Evolutionary conservation across 306 rosid genomes (phyloP).

Genomic region (Vicia faba): DNA sequence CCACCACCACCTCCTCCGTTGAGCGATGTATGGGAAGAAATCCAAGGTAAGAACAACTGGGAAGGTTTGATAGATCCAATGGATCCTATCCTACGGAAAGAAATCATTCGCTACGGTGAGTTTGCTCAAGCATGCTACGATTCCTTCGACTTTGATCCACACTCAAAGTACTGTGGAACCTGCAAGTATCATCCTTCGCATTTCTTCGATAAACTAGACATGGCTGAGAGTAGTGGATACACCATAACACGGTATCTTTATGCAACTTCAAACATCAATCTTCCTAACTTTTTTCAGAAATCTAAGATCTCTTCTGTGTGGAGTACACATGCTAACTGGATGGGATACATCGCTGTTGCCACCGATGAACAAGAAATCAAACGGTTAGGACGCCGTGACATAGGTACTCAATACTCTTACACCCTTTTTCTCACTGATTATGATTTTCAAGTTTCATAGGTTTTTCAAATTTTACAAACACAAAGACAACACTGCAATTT

Average conservation of each 20-base stretch:
- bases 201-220: slow-evolving; percentile 52
- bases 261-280: slow-evolving; percentile 75
- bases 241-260: slow-evolving; percentile 63
- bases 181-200: slow-evolving; percentile 59
- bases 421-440: too few relatives aligned
- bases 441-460: too few relatives aligned
- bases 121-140: slow-evolving; percentile 65
- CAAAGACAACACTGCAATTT: too few relatives aligned
- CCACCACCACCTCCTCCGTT: slow-evolving; percentile 4
- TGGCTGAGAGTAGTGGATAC: slow-evolving; percentile 45
- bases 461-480: too few relatives aligned
- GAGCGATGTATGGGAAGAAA: slow-evolving; percentile 51
- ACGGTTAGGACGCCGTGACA: slow-evolving; percentile 66
- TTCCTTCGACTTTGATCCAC: slow-evolving; percentile 71
- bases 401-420: slow-evolving; percentile 18
- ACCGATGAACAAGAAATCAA: slow-evolving; percentile 40
- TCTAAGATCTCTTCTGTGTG: slow-evolving; percentile 52
- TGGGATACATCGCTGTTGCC: slow-evolving; percentile 65
- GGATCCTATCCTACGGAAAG: slow-evolving; percentile 53
- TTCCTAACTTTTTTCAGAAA: slow-evolving; percentile 72
- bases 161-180: slow-evolving; percentile 70
- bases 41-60: slow-evolving; percentile 68
- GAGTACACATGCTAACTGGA: slow-evolving; percentile 82
- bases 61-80: slow-evolving; percentile 59
- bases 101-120: slow-evolving; percentile 69